Evolutionary conservation across 768 basidiomycete species (phyloP).

Genomic region (Peribolospora baueri): DNA sequence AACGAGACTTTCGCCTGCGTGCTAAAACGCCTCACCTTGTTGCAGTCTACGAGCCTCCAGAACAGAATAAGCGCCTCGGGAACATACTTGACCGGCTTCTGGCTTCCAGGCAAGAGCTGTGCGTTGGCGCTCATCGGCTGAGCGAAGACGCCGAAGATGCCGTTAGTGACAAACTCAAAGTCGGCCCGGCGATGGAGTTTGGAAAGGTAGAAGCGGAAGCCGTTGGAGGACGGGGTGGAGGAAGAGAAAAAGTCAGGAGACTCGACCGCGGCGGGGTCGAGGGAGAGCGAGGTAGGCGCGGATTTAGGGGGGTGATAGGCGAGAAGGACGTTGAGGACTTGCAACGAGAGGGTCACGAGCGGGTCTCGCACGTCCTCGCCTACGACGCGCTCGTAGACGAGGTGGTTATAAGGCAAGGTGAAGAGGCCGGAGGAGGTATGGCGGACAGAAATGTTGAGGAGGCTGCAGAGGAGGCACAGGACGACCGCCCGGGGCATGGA

Average conservation of each 20-base stretch:
- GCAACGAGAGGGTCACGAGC: conserved; percentile 49
- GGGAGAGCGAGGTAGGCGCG: too few relatives aligned
- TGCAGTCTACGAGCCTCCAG: conserved; percentile 80
- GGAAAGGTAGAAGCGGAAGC: conserved; percentile 74
- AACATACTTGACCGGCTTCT: background rate
- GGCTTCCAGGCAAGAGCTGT: conserved; percentile 5
- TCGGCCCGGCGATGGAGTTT: conserved; percentile 86
- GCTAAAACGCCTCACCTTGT: conserved; percentile 36
- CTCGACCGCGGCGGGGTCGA: background rate
- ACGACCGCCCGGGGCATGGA: conserved; percentile 49
- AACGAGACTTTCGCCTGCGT: too few relatives aligned
- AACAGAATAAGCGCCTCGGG: conserved; percentile 23
- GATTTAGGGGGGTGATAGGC: conserved; percentile 44
- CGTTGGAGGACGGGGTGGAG: conserved; percentile 25
- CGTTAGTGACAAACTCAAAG: conserved; percentile 57
- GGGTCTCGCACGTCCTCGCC: conserved; percentile 54
- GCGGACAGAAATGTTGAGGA: conserved; percentile 54
- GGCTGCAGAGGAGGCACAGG: conserved; percentile 75
- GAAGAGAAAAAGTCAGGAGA: background rate
- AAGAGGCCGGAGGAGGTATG: conserved; percentile 18
- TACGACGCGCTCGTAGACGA: background rate
- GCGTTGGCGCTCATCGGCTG: conserved; percentile 33
- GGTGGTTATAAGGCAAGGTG: conserved; percentile 26
- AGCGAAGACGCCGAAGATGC: conserved; percentile 26
- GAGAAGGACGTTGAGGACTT: conserved; percentile 47